Evolutionary conservation across 441 rosid genomes (phyloP).

Genomic region (Syzygium syzygioides): DNA sequence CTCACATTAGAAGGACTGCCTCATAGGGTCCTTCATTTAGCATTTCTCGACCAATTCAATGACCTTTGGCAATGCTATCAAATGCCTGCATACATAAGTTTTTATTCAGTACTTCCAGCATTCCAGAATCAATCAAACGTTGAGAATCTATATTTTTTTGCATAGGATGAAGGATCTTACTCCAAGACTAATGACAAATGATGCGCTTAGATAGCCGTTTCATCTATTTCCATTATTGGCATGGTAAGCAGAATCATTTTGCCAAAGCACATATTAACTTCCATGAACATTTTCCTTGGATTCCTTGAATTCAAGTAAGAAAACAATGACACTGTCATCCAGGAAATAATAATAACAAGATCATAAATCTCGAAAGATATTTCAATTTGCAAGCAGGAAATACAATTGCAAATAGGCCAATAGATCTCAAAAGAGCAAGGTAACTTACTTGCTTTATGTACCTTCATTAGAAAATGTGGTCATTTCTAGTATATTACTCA

Average conservation of each 20-base stretch:
- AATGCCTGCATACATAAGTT: neutral
- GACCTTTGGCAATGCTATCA: neutral
- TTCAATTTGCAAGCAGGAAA: too few relatives aligned
- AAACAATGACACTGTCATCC: neutral
- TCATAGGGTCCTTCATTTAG: neutral
- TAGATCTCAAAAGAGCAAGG: neutral
- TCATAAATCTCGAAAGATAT: too few relatives aligned
- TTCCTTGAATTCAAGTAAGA: neutral
- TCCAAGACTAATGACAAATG: neutral
- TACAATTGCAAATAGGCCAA: neutral
- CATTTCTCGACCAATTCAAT: neutral
- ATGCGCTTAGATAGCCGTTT: neutral
- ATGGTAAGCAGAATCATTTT: neutral
- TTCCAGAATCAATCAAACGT: neutral
- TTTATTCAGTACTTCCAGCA: neutral
- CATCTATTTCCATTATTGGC: fast-evolving
- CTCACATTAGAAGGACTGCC: neutral
- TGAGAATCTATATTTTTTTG: neutral
- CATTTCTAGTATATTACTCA: too few relatives aligned
- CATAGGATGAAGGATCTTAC: neutral
- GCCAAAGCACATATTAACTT: neutral
- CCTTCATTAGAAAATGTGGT: neutral
- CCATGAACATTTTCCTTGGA: fast-evolving
- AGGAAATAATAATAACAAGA: too few relatives aligned
- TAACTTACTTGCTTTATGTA: fast-evolving